phyloP scores from a whole-genome alignment of 805 yeast genomes.

The Kazachstania martiniae region DNA sequence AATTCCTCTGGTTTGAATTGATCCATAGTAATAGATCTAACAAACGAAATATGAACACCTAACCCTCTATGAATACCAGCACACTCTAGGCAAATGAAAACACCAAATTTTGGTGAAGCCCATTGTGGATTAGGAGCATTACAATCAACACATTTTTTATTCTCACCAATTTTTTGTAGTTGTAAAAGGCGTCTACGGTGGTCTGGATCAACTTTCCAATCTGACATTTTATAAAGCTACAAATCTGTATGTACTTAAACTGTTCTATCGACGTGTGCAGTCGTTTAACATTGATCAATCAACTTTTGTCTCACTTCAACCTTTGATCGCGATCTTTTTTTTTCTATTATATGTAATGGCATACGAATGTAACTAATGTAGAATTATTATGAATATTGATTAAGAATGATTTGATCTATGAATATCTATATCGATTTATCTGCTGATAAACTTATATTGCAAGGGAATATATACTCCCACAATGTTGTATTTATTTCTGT shows the following conservation, averaged over 20 bases:
- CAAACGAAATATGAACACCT: conserved; percentile 95
- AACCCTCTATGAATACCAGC: conserved; percentile 94
- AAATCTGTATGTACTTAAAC: no score
- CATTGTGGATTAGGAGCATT: conserved; percentile 95
- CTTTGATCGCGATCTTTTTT: neutral
- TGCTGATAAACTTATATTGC: neutral
- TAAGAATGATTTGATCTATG: neutral
- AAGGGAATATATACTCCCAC: no score
- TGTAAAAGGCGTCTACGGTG: conserved; percentile 68
- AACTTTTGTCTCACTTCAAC: no score
- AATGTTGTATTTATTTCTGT: neutral
- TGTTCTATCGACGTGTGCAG: neutral
- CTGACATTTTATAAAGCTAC: no score
- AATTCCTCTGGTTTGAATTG: conserved; percentile 93
- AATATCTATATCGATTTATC: neutral
- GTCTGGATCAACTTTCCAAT: conserved; percentile 91
- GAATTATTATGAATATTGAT: neutral
- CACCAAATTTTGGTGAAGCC: conserved; percentile 98
- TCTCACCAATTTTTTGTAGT: conserved; percentile 71
- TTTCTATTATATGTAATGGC: neutral
- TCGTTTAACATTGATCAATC: neutral
- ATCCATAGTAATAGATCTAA: conserved; percentile 95
- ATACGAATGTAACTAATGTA: no score
- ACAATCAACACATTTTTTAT: conserved; percentile 90
- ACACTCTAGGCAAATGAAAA: conserved; percentile 93